Conservation (phyloP, 78 protist species). For the Guillardia theta region DNA sequence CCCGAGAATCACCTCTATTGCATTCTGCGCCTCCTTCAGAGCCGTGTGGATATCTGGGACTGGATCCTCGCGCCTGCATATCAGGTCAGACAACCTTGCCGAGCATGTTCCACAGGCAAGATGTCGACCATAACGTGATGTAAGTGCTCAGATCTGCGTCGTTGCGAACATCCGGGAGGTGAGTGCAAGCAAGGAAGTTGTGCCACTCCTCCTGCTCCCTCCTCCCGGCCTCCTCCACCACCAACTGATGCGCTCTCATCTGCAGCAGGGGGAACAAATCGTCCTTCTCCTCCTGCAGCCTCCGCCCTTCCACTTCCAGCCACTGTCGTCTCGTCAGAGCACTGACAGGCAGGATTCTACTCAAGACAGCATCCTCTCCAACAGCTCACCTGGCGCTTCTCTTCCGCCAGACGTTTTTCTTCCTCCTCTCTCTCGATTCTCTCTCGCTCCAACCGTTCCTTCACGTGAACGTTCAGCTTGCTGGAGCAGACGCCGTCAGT, state of each 20-base stretch:
- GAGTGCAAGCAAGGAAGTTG: not conserved
- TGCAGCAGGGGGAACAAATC: not conserved
- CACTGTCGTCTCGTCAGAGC: not conserved
- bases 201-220: not conserved
- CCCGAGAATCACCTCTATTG: not conserved
- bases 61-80: not conserved
- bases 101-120: not conserved
- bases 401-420: not conserved
- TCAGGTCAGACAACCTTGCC: not conserved
- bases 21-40: not conserved
- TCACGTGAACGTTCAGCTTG: not conserved
- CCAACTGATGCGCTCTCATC: not conserved
- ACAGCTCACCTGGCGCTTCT: not conserved
- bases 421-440: not conserved
- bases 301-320: not conserved
- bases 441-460: slow-evolving; percentile 3
- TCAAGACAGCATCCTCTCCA: not conserved
- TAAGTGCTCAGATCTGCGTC: not conserved
- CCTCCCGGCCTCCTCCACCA: not conserved
- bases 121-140: not conserved
- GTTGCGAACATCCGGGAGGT: not conserved
- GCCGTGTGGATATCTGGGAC: not conserved
- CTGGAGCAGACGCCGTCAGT: not conserved
- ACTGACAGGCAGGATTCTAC: not conserved
- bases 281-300: not conserved